These are phyloP conservation scores for Sherardia arvensis DNA, from an alignment of 257 asterid genomes.

Conservation along the genomic window DNA sequence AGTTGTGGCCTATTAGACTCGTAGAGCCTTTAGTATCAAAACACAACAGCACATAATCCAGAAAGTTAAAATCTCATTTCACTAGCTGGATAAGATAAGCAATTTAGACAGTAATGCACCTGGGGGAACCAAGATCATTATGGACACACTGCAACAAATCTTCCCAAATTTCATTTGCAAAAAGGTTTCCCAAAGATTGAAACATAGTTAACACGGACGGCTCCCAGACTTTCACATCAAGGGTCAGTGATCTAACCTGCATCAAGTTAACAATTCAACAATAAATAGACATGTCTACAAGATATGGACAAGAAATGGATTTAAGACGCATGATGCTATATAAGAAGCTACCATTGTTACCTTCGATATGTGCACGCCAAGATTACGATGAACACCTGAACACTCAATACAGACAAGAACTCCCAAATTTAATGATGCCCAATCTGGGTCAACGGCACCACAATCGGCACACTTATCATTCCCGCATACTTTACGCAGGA, in stretches of 20 bases:
- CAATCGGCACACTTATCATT: conserved; percentile 95
- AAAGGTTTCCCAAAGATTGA: conserved; percentile 86
- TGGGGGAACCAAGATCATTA: conserved; percentile 51
- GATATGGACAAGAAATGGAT: background rate
- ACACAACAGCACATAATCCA: conserved; percentile 16
- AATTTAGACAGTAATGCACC: conserved; percentile 37
- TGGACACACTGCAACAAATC: conserved; percentile 74
- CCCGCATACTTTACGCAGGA: conserved; percentile 75
- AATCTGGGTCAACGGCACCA: conserved; percentile 94
- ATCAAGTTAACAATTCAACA: conserved; percentile 11
- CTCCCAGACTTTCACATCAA: conserved; percentile 98
- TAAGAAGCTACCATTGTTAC: conserved; percentile 25
- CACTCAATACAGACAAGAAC: conserved; percentile 98
- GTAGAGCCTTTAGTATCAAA: conserved; percentile 45
- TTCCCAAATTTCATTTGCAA: conserved; percentile 93
- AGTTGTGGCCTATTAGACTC: conserved; percentile 58
- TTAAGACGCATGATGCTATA: background rate
- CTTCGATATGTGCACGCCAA: conserved; percentile 99
- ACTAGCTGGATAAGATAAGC: conserved; percentile 2
- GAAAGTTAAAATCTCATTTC: conserved; percentile 9
- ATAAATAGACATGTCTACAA: background rate
- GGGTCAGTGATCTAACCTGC: conserved; percentile 94
- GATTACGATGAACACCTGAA: conserved; percentile 99
- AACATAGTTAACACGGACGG: conserved; percentile 84
- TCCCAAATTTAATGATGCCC: conserved; percentile 97